Percentiles rank a stretch among this genome's conserved stretches.
phyloP scores from a whole-genome alignment of 2,329 filamentous ascomycete species.

The Epichloe typhina region DNA sequence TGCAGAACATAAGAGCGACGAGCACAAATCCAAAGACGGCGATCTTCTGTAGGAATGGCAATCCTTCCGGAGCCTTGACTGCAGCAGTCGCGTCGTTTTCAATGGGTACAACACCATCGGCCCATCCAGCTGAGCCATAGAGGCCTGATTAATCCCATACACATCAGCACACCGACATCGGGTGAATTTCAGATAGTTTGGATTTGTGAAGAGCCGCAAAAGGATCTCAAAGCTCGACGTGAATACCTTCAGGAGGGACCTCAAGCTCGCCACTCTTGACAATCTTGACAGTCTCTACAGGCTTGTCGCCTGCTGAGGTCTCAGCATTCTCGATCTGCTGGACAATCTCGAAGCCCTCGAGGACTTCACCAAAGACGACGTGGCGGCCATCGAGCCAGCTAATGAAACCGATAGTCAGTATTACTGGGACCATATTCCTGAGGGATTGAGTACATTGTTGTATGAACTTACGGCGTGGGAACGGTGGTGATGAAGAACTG shows the following conservation, averaged over 20 bases:
- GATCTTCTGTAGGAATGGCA: constrained; percentile 34
- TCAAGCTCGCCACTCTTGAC: constrained; percentile 72
- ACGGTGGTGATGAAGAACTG: constrained; percentile 88
- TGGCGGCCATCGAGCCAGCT: constrained; percentile 75
- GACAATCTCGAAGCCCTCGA: constrained; percentile 73
- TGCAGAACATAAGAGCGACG: constrained; percentile 29
- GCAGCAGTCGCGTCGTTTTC: constrained; percentile 4
- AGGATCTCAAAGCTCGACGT: constrained; percentile 61
- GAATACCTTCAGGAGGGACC: constrained; percentile 83
- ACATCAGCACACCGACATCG: constrained; percentile 23
- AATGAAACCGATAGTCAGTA: neutral
- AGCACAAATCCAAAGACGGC: constrained; percentile 36
- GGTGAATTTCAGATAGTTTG: constrained; percentile 8
- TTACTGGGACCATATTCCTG: neutral
- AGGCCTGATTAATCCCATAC: constrained; percentile 17
- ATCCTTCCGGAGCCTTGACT: constrained; percentile 5
- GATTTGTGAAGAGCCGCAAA: constrained; percentile 7
- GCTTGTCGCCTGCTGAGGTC: constrained; percentile 56
- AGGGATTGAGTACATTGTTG: neutral
- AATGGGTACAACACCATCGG: constrained; percentile 6
- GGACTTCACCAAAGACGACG: constrained; percentile 80
- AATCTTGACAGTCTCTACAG: constrained; percentile 58
- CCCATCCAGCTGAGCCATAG: constrained; percentile 13
- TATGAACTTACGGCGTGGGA: constrained; percentile 49
- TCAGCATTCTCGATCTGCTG: constrained; percentile 63